Evolutionary conservation across 768 basidiomycete genomes (phyloP), one percentile per base, ranked within the genome.

Genomic region (Podaxis mareebaensis): DNA sequence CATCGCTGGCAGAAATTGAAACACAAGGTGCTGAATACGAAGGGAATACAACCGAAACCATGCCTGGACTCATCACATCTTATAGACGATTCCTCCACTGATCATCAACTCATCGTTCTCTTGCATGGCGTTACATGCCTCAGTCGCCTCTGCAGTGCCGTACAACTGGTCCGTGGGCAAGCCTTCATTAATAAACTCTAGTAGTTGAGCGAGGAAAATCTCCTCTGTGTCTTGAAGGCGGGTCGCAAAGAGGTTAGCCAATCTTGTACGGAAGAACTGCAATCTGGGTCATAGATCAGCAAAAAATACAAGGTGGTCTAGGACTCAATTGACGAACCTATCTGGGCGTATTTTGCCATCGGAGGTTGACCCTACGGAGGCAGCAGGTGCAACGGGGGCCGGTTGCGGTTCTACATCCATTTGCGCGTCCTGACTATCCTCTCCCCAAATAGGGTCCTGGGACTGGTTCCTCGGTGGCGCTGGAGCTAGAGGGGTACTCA

Each of bases 11-110:
- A 26, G 38, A 38, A 13, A 26, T 33, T n/a, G 30, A 22, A 49
- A 39, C 15, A 22, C 36, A n/a, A 22, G 36, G 17, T 4, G 17
- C 26, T 33, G 33, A 33, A n/a, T 42, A 58, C 24, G n/a, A 30
- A 38, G 20, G 52, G 22, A 38, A 12, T 22, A 17, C 38, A 7
- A 28, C 22, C 22, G 26, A 51, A 42, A 11, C n/a, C 26, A 24
- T 10, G 11, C 15, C 30, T 53, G 20, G 22, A n/a, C 20, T 33
- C 28, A 48, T 72, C 78, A 93, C 61, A 94, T 85, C 74, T 88
- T 93, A 79, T 96, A 96, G 58, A 96, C 84, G 61, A 93, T 87
- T 36, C 89, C 91, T 36, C 92, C 93, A 66, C 89, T 90, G 69
- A 94, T 81, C 92, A 97, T 93, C 65, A 98, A 79, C 74, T 96